Evolutionary conservation across 352 stramenopile genomes (phyloP), one percentile per base, ranked within the genome.

Genomic region (Blastocystis sp.): DNA sequence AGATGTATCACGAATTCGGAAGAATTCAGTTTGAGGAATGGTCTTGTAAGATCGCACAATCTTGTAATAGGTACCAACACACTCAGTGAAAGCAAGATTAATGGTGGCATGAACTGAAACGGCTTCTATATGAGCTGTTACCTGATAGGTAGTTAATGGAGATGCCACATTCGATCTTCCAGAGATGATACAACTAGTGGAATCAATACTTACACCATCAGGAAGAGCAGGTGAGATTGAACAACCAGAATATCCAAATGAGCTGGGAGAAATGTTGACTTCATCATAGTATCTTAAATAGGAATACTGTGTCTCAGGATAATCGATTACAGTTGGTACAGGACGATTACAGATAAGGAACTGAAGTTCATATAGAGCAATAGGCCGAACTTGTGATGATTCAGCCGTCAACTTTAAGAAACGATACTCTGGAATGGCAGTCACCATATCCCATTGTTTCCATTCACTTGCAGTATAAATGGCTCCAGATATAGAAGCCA

Each of bases 41-140:
- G 19, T 66, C 27, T 83, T 83, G 51, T 83, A 83, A 9, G 71
- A 65, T n/a, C 71, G 71, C 29, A 61, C 54, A 61, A 61, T 61
- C 54, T 61, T 61, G 12, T 61, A 61, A n/a, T 32, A 61, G 19
- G 54, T 32, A 7, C 19, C 19, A 61, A 12, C 54, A 61, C 54
- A 61, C 5, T 61, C 54, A 61, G 27, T 32, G 54, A 61, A 61
- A 7, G 3, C 27, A 61, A 61, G 2, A n/a, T 5, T 61, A 3
- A 32, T 7, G 27, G 54, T 61, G 12, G 54, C 54, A 16, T n/a
- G 54, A 61, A 32, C 2, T 3, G 54, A n/a, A 61, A 3, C 54
- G 12, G 3, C 12, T 46, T 9, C 39, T 9, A 46, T 46, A 9
- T 46, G 39, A 16, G 71, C 71, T n/a, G 39, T 65, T n/a, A 81